A percentile compares a stretch with the other conserved stretches of the same genome.
Evolutionary conservation across 1,284 basidiomycete species (phyloP).

Genomic region (Pterulicium gracile): DNA sequence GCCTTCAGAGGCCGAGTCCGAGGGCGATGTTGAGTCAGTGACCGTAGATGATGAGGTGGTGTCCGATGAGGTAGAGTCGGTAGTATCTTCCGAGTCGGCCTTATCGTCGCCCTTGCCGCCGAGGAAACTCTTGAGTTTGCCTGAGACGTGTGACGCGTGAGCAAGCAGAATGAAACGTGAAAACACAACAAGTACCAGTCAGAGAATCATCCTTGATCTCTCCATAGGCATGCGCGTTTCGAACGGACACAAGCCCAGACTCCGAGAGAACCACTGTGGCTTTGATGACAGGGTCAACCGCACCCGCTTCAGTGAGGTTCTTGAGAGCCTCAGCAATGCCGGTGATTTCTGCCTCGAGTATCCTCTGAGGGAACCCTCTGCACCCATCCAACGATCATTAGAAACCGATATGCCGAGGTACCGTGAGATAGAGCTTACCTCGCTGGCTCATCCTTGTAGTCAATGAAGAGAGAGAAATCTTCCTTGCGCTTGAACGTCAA

Average conservation of each 20-base stretch:
- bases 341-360: constrained; percentile 58
- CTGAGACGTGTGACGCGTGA: constrained; percentile 26
- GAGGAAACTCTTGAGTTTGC: constrained; percentile 80
- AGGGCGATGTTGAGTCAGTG: too few relatives aligned
- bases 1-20: background rate
- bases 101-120: constrained; percentile 44
- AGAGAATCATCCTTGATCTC: constrained; percentile 73
- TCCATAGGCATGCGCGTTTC: constrained; percentile 63
- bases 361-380: constrained; percentile 56
- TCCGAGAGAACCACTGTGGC: constrained; percentile 75
- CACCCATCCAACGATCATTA: constrained; percentile 4
- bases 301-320: constrained; percentile 67
- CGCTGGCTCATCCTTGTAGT: constrained; percentile 51
- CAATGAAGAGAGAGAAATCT: constrained; percentile 65
- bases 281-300: constrained; percentile 66
- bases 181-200: constrained; percentile 35
- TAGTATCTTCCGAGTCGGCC: constrained; percentile 27
- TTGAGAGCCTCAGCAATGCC: constrained; percentile 60
- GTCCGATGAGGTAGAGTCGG: constrained; percentile 21
- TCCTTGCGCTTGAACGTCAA: constrained; percentile 73
- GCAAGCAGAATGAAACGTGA: constrained; percentile 4
- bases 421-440: constrained; percentile 32
- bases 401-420: too few relatives aligned
- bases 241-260: constrained; percentile 73
- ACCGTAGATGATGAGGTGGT: constrained; percentile 14